These are phyloP conservation scores for Obelidium mucronatum DNA, from an alignment of 192 early-diverging fungal genomes.

Conservation along the genomic window DNA sequence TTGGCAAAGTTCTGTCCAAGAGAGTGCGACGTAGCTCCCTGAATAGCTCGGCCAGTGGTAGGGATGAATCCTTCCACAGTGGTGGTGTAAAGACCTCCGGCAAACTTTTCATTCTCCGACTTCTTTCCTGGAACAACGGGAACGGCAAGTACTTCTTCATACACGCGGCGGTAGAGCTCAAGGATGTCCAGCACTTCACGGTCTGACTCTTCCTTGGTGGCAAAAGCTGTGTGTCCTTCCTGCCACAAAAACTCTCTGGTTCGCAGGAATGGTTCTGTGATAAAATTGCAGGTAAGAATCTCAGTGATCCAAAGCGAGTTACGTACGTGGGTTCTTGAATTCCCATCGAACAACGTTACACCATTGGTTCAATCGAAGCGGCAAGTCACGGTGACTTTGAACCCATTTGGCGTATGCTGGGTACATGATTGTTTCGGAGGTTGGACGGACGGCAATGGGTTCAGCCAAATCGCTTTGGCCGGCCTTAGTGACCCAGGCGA, in stretches of 20 bases:
- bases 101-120: conserved; percentile 99
- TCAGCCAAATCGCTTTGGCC: conserved; percentile 91
- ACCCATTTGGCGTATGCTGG: conserved; percentile 99
- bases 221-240: conserved; percentile 97
- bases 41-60: conserved; percentile 96
- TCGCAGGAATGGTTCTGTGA: conserved; percentile 90
- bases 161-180: conserved; percentile 94
- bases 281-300: background rate
- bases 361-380: conserved; percentile 98
- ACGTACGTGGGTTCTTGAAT: conserved; percentile 97
- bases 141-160: conserved; percentile 96
- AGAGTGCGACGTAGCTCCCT: conserved; percentile 98
- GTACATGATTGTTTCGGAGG: conserved; percentile 99
- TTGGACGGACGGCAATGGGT: conserved; percentile 98
- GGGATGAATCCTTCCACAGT: conserved; percentile 98
- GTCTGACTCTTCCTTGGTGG: conserved; percentile 88
- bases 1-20: conserved; percentile 99
- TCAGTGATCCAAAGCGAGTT: background rate
- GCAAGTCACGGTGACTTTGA: conserved; percentile 95
- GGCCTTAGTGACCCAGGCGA: conserved; percentile 99
- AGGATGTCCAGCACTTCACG: conserved; percentile 89
- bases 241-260: conserved; percentile 99
- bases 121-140: conserved; percentile 97
- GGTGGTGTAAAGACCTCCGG: conserved; percentile 96
- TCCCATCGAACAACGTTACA: conserved; percentile 99